Evolutionary conservation across 306 rosid genomes (phyloP).

Genomic region (Purshia tridentata): DNA sequence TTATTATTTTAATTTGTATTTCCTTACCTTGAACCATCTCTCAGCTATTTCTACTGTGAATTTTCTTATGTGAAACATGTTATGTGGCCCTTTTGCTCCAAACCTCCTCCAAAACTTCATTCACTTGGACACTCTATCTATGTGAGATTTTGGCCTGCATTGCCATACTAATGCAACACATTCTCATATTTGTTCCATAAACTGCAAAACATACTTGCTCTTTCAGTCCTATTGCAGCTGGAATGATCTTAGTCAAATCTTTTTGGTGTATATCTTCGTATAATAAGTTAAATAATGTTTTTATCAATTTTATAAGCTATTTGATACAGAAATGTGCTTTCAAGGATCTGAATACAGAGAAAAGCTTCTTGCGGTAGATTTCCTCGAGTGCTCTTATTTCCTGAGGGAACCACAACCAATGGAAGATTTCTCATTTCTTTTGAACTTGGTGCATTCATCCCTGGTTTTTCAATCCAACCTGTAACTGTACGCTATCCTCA

Average conservation of each 20-base stretch:
- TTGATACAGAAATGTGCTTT: conserved; percentile 94
- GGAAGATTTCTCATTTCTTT: conserved; percentile 86
- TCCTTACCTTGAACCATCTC: neutral
- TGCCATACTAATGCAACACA: neutral
- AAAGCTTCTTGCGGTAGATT: conserved; percentile 79
- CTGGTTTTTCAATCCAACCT: conserved; percentile 85
- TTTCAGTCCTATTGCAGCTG: neutral
- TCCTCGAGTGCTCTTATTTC: conserved; percentile 93
- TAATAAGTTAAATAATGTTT: conserved; percentile 18
- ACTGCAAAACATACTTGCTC: neutral
- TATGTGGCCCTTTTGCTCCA: too few relatives aligned
- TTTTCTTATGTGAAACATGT: neutral
- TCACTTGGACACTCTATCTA: neutral
- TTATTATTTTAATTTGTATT: neutral
- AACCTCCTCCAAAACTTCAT: too few relatives aligned
- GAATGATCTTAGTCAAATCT: neutral
- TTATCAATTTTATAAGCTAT: conserved; percentile 72
- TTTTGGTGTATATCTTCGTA: neutral
- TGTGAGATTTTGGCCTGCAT: neutral
- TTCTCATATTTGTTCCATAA: neutral
- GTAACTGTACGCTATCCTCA: conserved; percentile 90
- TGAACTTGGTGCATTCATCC: conserved; percentile 95
- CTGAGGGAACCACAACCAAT: conserved; percentile 97
- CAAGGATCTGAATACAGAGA: conserved; percentile 98
- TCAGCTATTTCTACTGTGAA: neutral